Conservation (phyloP, 345 rosid genomes). For the Kernera saxatilis region DNA sequence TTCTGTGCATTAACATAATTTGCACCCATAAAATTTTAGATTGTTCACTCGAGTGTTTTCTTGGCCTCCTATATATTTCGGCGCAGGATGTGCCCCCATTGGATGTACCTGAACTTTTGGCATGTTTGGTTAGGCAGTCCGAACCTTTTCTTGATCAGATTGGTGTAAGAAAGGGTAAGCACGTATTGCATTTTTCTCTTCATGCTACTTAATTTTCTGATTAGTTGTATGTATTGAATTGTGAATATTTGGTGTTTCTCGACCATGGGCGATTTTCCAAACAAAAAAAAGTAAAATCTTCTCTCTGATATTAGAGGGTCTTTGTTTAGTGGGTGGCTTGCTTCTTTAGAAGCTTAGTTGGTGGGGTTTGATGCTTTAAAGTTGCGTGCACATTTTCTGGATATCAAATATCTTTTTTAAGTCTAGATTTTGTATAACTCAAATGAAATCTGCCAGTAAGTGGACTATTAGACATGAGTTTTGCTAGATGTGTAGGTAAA, state of each 20-base stretch:
- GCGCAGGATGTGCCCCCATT: conserved; percentile 74
- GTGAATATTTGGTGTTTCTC: not conserved
- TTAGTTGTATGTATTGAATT: not conserved
- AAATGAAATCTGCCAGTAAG: not conserved
- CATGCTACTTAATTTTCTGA: not conserved
- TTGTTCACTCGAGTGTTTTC: not conserved
- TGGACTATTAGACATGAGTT: not conserved
- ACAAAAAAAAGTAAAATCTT: not conserved
- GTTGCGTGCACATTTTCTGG: not conserved
- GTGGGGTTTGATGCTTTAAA: not conserved
- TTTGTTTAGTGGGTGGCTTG: conserved; percentile 1
- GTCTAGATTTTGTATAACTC: not conserved
- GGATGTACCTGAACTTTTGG: conserved; percentile 87
- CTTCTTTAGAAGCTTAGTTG: not conserved
- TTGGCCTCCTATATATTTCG: not conserved
- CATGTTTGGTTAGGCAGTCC: conserved; percentile 83
- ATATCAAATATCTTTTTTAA: not conserved
- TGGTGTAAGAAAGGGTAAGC: conserved; percentile 72
- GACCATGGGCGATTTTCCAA: not conserved
- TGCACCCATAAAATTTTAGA: not conserved
- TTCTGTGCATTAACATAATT: not conserved
- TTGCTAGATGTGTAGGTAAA: not conserved
- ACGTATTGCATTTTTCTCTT: not conserved
- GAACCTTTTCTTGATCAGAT: conserved; percentile 90
- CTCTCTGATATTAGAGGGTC: not conserved